Evolutionary conservation across 495 filamentous ascomycete species (phyloP).

Genomic region (Entonaema liquescens): DNA sequence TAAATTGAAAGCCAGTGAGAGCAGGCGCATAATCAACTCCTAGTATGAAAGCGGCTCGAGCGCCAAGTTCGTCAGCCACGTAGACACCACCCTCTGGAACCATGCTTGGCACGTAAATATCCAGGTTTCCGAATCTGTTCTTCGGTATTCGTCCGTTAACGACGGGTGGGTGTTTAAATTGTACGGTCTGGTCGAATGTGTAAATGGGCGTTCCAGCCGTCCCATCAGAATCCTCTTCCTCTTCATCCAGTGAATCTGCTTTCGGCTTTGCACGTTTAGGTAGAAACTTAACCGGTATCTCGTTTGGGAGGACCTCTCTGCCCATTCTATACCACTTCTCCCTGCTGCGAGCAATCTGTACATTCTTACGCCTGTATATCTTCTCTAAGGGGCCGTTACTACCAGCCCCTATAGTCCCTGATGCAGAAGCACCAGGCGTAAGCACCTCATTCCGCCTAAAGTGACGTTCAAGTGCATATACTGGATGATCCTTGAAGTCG

Average conservation of each 20-base stretch:
- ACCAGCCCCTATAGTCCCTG: constrained; percentile 80
- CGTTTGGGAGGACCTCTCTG: constrained; percentile 73
- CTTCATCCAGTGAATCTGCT: constrained; percentile 47
- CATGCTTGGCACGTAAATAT: constrained; percentile 94
- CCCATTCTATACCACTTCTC: constrained; percentile 91
- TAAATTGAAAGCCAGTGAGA: constrained; percentile 88
- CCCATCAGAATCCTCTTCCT: constrained; percentile 50
- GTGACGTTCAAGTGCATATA: constrained; percentile 89
- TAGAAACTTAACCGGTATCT: constrained; percentile 79
- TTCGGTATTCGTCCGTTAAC: constrained; percentile 78
- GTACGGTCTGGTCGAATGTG: constrained; percentile 75
- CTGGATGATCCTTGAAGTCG: constrained; percentile 93
- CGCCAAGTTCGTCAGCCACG: constrained; percentile 66
- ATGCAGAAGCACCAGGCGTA: constrained; percentile 72
- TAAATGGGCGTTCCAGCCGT: constrained; percentile 68
- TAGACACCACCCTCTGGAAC: constrained; percentile 83
- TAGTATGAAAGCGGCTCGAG: constrained; percentile 75
- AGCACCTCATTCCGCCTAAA: constrained; percentile 82
- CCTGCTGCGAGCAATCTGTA: constrained; percentile 74
- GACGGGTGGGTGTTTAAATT: constrained; percentile 80
- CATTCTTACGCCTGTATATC: constrained; percentile 82
- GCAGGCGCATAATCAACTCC: constrained; percentile 89
- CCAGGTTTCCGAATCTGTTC: constrained; percentile 89
- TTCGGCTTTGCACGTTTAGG: constrained; percentile 49
- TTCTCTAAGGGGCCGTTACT: constrained; percentile 60